Evolutionary conservation across 139 green algal genomes (phyloP).

Genomic region (Chlorella vulgaris): DNA sequence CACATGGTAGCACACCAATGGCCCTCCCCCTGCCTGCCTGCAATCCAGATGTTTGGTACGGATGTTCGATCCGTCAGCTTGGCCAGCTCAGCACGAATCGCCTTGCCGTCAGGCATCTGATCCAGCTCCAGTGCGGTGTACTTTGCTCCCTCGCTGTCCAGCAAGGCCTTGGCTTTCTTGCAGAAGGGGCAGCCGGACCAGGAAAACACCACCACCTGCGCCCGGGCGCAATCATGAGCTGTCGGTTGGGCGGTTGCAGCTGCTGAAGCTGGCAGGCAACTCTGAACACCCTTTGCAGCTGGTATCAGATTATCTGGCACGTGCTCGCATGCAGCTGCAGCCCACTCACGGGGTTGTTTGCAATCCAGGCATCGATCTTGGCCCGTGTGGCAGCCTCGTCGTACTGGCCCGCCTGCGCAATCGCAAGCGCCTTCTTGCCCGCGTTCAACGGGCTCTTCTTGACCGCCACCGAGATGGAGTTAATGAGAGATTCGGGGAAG

Average conservation of each 20-base stretch:
- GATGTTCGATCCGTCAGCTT: slow-evolving; percentile 52
- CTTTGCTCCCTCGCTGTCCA: slow-evolving; percentile 55
- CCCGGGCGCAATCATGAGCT: neutral
- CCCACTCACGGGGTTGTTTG: slow-evolving; percentile 32
- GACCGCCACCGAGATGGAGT: slow-evolving; percentile 28
- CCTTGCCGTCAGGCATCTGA: slow-evolving; percentile 53
- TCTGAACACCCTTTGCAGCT: neutral
- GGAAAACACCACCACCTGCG: slow-evolving; percentile 39
- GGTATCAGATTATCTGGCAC: neutral
- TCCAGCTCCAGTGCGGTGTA: slow-evolving; percentile 68
- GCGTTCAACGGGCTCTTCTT: slow-evolving; percentile 50
- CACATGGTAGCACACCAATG: too few species aligned
- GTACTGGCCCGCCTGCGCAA: slow-evolving; percentile 55
- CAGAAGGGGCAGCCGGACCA: slow-evolving; percentile 58
- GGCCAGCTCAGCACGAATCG: slow-evolving; percentile 60
- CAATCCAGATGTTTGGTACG: slow-evolving; percentile 73
- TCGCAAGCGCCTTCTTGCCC: slow-evolving; percentile 46
- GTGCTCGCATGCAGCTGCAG: neutral
- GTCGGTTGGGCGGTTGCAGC: neutral
- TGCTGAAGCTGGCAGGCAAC: neutral
- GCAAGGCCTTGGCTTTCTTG: slow-evolving; percentile 59
- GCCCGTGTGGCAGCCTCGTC: slow-evolving; percentile 39
- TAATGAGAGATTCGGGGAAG: neutral
- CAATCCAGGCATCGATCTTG: slow-evolving; percentile 43
- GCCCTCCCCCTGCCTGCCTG: too few species aligned